Evolutionary conservation across 768 basidiomycete species (phyloP).

Genomic region (Pleurotus citrinopileatus): DNA sequence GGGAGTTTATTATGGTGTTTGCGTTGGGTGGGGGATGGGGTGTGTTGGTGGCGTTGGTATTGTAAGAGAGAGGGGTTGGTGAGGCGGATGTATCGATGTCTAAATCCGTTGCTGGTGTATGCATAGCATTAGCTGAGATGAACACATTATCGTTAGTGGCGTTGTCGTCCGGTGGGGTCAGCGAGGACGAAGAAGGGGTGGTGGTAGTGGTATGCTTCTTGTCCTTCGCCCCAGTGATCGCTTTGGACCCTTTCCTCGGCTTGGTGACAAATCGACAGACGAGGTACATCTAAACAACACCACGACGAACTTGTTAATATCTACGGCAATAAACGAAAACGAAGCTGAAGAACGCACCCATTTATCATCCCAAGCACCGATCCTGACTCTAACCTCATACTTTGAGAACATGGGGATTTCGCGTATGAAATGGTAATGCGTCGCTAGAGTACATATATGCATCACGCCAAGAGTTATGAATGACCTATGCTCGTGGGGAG

Average conservation of each 20-base stretch:
- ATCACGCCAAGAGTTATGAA: too few species aligned
- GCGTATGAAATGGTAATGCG: constrained; percentile 65
- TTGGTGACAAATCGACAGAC: constrained; percentile 61
- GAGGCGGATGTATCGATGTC: constrained; percentile 1
- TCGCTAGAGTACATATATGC: too few species aligned
- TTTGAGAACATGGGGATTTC: constrained; percentile 64
- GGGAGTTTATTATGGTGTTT: constrained; percentile 30
- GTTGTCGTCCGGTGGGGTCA: constrained; percentile 7
- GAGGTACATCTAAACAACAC: constrained; percentile 50
- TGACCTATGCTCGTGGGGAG: constrained; percentile 27
- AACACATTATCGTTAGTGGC: too few species aligned
- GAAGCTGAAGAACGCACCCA: constrained; percentile 60
- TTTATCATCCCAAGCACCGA: constrained; percentile 74
- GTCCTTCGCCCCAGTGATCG: constrained; percentile 28
- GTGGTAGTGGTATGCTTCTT: constrained; percentile 13
- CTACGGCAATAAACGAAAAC: not conserved
- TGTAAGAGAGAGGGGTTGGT: constrained; percentile 10
- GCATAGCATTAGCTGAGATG: constrained; percentile 4
- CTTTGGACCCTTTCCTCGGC: constrained; percentile 25
- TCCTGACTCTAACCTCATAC: constrained; percentile 58
- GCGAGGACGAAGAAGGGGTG: not conserved
- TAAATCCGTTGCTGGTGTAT: constrained; percentile 3
- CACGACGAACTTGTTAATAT: not conserved
- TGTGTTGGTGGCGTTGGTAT: too few species aligned
- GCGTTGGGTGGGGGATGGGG: constrained; percentile 16